Conservation (phyloP, 108 stramenopile species). For the Mediolabrus comicus region DNA sequence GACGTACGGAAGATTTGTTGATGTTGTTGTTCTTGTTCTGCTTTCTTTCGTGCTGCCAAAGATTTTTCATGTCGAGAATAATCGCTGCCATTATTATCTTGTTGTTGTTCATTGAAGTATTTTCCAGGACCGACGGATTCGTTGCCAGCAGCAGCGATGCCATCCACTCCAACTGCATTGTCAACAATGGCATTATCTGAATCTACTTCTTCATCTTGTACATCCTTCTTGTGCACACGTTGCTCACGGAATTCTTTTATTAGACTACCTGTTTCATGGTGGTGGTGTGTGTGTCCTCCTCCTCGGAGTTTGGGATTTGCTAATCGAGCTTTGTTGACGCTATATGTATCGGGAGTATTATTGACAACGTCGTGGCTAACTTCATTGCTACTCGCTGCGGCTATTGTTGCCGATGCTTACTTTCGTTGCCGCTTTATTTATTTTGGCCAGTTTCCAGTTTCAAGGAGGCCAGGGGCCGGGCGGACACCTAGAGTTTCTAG, state of each 20-base stretch:
- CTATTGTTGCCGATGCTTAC: too few relatives aligned
- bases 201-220: background rate
- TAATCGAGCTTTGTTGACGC: background rate
- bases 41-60: background rate
- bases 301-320: background rate
- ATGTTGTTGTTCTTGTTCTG: too few relatives aligned
- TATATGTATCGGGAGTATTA: background rate
- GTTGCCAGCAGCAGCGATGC: background rate
- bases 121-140: background rate
- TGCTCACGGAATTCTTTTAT: background rate
- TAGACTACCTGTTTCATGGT: background rate
- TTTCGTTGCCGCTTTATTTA: too few relatives aligned
- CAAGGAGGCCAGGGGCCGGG: too few relatives aligned
- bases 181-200: background rate
- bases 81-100: too few relatives aligned
- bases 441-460: too few relatives aligned
- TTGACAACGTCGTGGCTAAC: background rate
- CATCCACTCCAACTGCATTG: too few relatives aligned
- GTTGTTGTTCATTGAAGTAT: too few relatives aligned
- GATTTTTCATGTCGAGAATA: background rate
- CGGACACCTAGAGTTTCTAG: too few relatives aligned
- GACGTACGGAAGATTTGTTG: background rate
- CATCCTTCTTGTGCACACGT: background rate
- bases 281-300: background rate
- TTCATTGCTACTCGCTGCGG: background rate